A percentile compares a stretch with the other conserved stretches of the same genome.
Evolutionary conservation across 1,284 basidiomycete species (phyloP).

Genomic region (Apiotrichum akiyoshidainum): DNA sequence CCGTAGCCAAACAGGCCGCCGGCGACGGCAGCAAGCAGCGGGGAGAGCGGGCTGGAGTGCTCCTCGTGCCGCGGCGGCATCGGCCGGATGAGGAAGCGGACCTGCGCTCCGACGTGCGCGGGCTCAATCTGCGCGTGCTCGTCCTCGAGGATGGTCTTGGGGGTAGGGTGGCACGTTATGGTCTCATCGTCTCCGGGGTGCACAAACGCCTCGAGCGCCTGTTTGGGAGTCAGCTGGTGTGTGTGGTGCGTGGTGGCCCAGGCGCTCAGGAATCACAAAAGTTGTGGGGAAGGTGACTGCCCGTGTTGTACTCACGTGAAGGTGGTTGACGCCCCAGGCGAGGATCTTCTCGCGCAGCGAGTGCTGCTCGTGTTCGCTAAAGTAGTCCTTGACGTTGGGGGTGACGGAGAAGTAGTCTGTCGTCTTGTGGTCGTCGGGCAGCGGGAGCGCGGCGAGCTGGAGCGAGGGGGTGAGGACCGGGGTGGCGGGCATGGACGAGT

Average conservation of each 20-base stretch:
- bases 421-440: not conserved
- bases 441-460: not conserved
- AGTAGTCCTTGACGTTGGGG: not conserved
- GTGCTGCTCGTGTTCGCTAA: constrained; percentile 2
- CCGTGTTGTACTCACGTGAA: not conserved
- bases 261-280: too few species aligned
- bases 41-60: not conserved
- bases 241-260: too few species aligned
- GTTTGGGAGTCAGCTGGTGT: too few species aligned
- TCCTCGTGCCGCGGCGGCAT: not conserved
- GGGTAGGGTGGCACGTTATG: not conserved
- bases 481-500: not conserved
- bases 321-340: constrained; percentile 3
- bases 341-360: not conserved
- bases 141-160: not conserved
- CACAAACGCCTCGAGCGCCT: constrained; percentile 3
- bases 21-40: not conserved
- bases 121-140: not conserved
- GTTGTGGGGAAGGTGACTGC: not conserved
- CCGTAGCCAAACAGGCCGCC: not conserved
- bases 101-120: not conserved
- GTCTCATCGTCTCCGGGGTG: not conserved
- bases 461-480: not conserved
- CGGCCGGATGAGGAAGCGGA: constrained; percentile 4
- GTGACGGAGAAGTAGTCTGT: constrained; percentile 1